phyloP scores from a whole-genome alignment of 495 filamentous ascomycete genomes.

The Neurospora pannonica region DNA sequence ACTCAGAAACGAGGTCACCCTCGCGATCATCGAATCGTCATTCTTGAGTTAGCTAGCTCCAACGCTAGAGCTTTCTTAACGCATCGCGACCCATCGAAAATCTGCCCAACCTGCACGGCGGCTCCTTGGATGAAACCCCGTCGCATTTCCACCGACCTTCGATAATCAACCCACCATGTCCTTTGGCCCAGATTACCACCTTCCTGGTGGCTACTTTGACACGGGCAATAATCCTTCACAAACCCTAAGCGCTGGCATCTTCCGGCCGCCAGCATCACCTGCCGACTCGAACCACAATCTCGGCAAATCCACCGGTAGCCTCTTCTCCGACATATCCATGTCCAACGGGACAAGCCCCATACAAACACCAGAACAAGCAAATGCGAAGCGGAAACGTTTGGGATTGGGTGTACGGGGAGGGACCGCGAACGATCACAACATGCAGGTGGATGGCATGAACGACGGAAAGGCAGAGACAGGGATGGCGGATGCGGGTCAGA shows the following conservation, averaged over 20 bases:
- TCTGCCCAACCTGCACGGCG: not conserved
- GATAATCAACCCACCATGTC: slow-evolving; percentile 25
- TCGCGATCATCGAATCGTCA: not conserved
- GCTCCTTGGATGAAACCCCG: not conserved
- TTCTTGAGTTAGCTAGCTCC: not conserved
- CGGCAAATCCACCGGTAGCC: slow-evolving; percentile 42
- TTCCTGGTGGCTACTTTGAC: slow-evolving; percentile 43
- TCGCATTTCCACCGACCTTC: not conserved
- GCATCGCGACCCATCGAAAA: not conserved
- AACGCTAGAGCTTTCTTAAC: not conserved
- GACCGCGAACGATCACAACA: slow-evolving; percentile 24
- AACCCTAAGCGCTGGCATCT: slow-evolving; percentile 44
- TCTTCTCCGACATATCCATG: slow-evolving; percentile 34
- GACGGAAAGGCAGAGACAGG: slow-evolving; percentile 16
- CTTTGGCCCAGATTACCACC: slow-evolving; percentile 32
- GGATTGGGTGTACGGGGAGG: slow-evolving; percentile 17
- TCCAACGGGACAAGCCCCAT: slow-evolving; percentile 4
- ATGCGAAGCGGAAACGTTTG: slow-evolving; percentile 32
- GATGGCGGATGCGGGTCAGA: slow-evolving; percentile 9
- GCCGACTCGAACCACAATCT: slow-evolving; percentile 54
- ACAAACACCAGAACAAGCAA: slow-evolving; percentile 8
- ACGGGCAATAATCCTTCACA: slow-evolving; percentile 28
- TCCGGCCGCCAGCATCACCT: slow-evolving; percentile 58
- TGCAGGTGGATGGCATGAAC: slow-evolving; percentile 19
- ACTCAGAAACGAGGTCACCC: not conserved